These are phyloP conservation scores for Pseudohyphozyma bogoriensis DNA, from an alignment of 768 basidiomycete species.

Conservation along the genomic window DNA sequence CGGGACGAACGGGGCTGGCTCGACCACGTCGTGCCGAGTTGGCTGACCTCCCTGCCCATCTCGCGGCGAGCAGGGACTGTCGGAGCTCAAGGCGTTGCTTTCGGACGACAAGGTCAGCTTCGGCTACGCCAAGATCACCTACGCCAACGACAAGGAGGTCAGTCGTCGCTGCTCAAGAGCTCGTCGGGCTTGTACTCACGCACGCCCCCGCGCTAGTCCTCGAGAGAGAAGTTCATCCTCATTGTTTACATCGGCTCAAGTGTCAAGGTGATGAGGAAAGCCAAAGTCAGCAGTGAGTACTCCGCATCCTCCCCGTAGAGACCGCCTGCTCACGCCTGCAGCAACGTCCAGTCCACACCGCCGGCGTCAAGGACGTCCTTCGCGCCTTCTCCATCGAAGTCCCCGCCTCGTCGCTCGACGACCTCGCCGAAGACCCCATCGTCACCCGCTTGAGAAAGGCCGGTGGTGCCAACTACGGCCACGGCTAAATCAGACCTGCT, in stretches of 20 bases:
- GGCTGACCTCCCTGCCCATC: not conserved
- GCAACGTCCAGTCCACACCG: slow-evolving; percentile 84
- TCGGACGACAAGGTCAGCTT: slow-evolving; percentile 68
- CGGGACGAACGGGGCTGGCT: not conserved
- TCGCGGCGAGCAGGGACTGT: slow-evolving; percentile 43
- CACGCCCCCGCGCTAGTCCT: too few relatives aligned
- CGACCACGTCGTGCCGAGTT: not conserved
- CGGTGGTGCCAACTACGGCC: slow-evolving; percentile 40
- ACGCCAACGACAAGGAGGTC: slow-evolving; percentile 81
- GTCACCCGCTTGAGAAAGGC: slow-evolving; percentile 72
- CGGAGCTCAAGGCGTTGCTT: slow-evolving; percentile 61
- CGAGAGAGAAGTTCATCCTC: slow-evolving; percentile 59
- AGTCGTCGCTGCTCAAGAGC: too few relatives aligned
- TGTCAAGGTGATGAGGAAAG: slow-evolving; percentile 85
- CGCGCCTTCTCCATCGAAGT: slow-evolving; percentile 76
- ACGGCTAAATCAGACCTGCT: too few relatives aligned
- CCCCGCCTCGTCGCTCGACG: slow-evolving; percentile 67
- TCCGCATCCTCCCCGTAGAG: too few relatives aligned
- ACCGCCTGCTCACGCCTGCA: too few relatives aligned
- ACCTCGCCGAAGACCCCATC: slow-evolving; percentile 71
- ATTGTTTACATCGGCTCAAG: slow-evolving; percentile 56
- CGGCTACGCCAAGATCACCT: slow-evolving; percentile 73
- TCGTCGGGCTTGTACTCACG: too few relatives aligned
- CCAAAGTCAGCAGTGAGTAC: slow-evolving; percentile 67
- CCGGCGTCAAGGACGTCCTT: slow-evolving; percentile 74